phyloP scores from a whole-genome alignment of 2,329 filamentous ascomycete species.

The Epicoccum sorghinum region DNA sequence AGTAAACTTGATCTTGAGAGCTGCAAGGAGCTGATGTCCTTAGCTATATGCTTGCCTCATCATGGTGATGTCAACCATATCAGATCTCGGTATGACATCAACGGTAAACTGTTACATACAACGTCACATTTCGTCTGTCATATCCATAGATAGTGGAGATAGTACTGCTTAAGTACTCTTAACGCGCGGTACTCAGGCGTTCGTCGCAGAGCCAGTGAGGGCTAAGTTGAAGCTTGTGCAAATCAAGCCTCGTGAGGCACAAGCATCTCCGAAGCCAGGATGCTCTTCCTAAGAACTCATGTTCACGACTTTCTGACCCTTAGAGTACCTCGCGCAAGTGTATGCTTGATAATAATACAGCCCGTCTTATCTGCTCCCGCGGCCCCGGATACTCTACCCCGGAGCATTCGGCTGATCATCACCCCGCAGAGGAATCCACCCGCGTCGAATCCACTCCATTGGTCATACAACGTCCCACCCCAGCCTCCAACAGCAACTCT shows the following conservation, averaged over 20 bases:
- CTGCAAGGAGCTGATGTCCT: too few relatives aligned
- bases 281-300: not conserved
- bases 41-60: not conserved
- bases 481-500: not conserved
- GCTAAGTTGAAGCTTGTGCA: not conserved
- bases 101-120: not conserved
- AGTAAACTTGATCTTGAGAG: too few relatives aligned
- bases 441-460: constrained; percentile 4
- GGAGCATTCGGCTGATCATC: constrained; percentile 21
- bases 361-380: not conserved
- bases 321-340: too few relatives aligned
- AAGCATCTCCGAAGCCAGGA: not conserved
- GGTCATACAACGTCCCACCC: not conserved
- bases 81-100: constrained; percentile 6
- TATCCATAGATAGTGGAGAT: not conserved
- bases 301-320: not conserved
- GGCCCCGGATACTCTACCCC: constrained; percentile 1
- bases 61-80: constrained; percentile 8
- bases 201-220: not conserved
- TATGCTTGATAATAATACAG: too few relatives aligned
- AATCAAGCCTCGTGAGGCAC: not conserved
- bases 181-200: not conserved
- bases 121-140: not conserved
- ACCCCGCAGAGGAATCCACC: constrained; percentile 14
- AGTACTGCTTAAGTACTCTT: not conserved